Percentiles rank a stretch among this genome's conserved stretches.
Conservation (phyloP, 495 filamentous ascomycete genomes). For the Lophiostoma macrostomum region DNA sequence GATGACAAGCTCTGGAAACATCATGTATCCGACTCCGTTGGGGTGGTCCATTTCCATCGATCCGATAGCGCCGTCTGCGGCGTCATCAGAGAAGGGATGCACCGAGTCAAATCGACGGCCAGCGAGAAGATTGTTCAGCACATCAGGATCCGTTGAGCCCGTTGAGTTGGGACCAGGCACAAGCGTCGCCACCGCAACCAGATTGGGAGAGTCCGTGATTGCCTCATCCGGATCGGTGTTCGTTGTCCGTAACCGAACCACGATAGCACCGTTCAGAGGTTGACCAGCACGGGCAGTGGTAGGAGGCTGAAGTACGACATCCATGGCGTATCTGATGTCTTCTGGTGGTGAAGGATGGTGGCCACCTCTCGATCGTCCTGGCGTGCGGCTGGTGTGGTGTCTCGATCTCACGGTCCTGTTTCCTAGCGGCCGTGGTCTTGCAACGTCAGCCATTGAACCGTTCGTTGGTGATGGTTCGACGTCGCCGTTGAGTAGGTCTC, state of each 20-base stretch:
- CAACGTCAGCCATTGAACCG: slow-evolving; percentile 32
- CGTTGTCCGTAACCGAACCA: slow-evolving; percentile 23
- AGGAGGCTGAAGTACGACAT: slow-evolving; percentile 30
- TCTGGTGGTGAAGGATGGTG: slow-evolving; percentile 14
- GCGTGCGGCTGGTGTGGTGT: slow-evolving; percentile 8
- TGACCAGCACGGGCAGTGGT: slow-evolving; percentile 20
- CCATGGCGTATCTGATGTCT: slow-evolving; percentile 30
- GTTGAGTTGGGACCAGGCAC: slow-evolving; percentile 20
- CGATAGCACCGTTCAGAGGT: slow-evolving; percentile 10
- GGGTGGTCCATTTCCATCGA: slow-evolving; percentile 23
- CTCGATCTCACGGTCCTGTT: slow-evolving; percentile 24
- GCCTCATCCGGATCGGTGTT: slow-evolving; percentile 19
- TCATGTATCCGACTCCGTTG: slow-evolving; percentile 37
- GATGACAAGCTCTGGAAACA: slow-evolving; percentile 38
- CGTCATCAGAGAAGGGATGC: slow-evolving; percentile 29
- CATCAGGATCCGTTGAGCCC: slow-evolving; percentile 13
- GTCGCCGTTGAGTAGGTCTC: slow-evolving; percentile 5
- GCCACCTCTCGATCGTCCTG: slow-evolving; percentile 13
- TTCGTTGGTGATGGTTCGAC: not conserved
- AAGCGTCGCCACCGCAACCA: slow-evolving; percentile 29
- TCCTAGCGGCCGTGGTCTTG: slow-evolving; percentile 25
- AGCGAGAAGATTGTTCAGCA: slow-evolving; percentile 18
- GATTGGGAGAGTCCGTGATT: slow-evolving; percentile 22
- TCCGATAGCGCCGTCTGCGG: slow-evolving; percentile 15
- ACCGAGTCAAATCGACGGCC: slow-evolving; percentile 30